Evolutionary conservation across 2,329 filamentous ascomycete species (phyloP).

Genomic region (Xylariaceae sp.): DNA sequence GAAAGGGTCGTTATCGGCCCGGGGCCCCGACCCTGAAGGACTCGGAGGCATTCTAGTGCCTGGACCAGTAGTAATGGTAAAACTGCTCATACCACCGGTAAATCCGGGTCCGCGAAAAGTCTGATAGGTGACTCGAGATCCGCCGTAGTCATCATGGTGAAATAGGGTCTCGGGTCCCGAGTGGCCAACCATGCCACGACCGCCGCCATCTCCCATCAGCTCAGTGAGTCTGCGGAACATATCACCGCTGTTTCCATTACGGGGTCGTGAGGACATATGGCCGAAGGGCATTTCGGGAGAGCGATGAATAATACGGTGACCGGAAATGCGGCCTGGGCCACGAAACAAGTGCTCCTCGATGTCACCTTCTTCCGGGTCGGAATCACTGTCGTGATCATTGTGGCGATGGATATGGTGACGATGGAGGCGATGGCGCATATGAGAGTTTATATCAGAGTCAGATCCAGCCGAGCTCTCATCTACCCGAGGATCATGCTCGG

Average conservation of each 20-base stretch:
- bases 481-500: conserved; percentile 59
- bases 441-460: conserved; percentile 28
- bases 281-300: conserved; percentile 21
- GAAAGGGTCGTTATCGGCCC: conserved; percentile 38
- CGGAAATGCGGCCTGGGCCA: conserved; percentile 41
- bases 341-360: conserved; percentile 49
- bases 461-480: conserved; percentile 29
- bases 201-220: conserved; percentile 29
- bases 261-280: conserved; percentile 13
- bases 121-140: conserved; percentile 27
- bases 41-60: conserved; percentile 24
- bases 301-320: conserved; percentile 36
- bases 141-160: conserved; percentile 11
- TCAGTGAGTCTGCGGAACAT: conserved; percentile 41
- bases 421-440: conserved; percentile 24
- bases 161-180: conserved; percentile 29
- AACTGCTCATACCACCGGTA: conserved; percentile 41
- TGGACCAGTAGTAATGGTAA: conserved; percentile 46
- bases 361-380: conserved; percentile 57
- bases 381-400: conserved; percentile 37
- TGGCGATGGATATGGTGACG: conserved; percentile 19
- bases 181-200: conserved; percentile 20
- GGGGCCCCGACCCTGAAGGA: conserved; percentile 17
- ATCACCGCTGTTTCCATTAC: conserved; percentile 28
- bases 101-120: conserved; percentile 38